phyloP scores from a whole-genome alignment of 306 rosid genomes.

The barrel medic (Medicago truncatula) region MtrunA17r5.0-ANR NC_053047.1:40608501-40609000 shows the following conservation, averaged over 20 bases:
- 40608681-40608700: constrained; percentile 10
- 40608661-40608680: constrained; percentile 23
- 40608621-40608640: constrained; percentile 45
- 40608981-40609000: constrained; percentile 51
- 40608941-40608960: constrained; percentile 75
- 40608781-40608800: constrained; percentile 73
- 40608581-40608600: constrained; percentile 31
- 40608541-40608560: too few relatives aligned
- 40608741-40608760: background rate
- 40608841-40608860: constrained; percentile 83
- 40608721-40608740: constrained; percentile 3
- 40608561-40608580: background rate
- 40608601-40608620: constrained; percentile 38
- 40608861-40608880: constrained; percentile 64
- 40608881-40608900: constrained; percentile 73
- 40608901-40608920: constrained; percentile 65
- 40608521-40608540: constrained; percentile 8
- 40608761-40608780: constrained; percentile 21
- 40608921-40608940: constrained; percentile 52
- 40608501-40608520: background rate
- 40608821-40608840: constrained; percentile 40
- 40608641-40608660: constrained; percentile 45
- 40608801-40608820: constrained; percentile 66
- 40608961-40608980: constrained; percentile 52
- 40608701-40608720: constrained; percentile 14